Evolutionary conservation across 2,329 filamentous ascomycete genomes (phyloP).

Genomic region (Colletotrichum sp.): DNA sequence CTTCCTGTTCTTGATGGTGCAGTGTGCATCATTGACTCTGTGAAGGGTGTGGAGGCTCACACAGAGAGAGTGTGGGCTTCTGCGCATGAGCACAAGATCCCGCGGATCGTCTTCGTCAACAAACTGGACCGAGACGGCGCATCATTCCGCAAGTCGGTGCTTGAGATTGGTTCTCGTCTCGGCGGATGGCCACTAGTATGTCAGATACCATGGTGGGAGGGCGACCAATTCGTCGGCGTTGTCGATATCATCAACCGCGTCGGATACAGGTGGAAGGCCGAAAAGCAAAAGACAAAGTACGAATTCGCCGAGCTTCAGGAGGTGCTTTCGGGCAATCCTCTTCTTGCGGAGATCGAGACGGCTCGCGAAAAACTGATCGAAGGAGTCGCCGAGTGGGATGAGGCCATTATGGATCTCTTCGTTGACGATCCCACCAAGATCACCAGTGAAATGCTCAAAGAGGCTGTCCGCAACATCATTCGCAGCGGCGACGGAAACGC

Average conservation of each 20-base stretch:
- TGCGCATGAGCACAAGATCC: conserved; percentile 84
- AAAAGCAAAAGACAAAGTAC: conserved; percentile 38
- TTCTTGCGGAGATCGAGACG: conserved; percentile 71
- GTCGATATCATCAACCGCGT: conserved; percentile 81
- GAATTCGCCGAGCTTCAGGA: conserved; percentile 29
- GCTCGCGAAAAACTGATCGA: conserved; percentile 84
- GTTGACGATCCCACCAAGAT: conserved; percentile 81
- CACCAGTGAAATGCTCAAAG: conserved; percentile 67
- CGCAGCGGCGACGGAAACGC: conserved; percentile 71
- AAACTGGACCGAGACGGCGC: conserved; percentile 81
- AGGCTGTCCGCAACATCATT: conserved; percentile 76
- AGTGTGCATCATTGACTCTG: conserved; percentile 90
- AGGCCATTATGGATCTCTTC: conserved; percentile 83
- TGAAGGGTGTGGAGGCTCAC: conserved; percentile 94
- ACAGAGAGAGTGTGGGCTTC: conserved; percentile 97
- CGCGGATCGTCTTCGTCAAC: conserved; percentile 79
- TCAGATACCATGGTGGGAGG: conserved; percentile 94
- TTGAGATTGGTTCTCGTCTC: conserved; percentile 81
- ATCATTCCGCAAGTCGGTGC: conserved; percentile 82
- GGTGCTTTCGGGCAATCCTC: conserved; percentile 50
- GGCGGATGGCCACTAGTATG: conserved; percentile 89
- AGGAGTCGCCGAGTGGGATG: conserved; percentile 86
- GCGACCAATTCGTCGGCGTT: conserved; percentile 80
- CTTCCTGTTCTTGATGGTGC: conserved; percentile 87
- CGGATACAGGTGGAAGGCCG: conserved; percentile 73